phyloP scores from a whole-genome alignment of 371 early-diverging fungal genomes.

The Nosema muscidifuracis region DNA sequence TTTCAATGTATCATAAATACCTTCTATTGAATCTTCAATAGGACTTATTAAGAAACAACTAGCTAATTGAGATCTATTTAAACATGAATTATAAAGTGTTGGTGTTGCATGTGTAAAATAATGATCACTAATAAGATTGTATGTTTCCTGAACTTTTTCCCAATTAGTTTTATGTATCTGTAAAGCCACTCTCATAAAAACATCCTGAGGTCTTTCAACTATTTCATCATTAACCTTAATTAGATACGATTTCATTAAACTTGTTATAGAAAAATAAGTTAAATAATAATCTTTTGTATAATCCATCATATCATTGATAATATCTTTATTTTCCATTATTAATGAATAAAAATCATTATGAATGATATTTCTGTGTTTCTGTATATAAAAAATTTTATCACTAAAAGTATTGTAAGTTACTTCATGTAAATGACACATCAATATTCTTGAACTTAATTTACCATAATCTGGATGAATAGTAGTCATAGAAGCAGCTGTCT shows the following conservation, averaged over 20 bases:
- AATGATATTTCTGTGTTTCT: conserved; percentile 76
- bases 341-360: conserved; percentile 69
- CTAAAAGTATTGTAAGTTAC: conserved; percentile 84
- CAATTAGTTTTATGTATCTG: conserved; percentile 90
- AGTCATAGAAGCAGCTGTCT: conserved; percentile 57
- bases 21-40: conserved; percentile 77
- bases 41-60: conserved; percentile 89
- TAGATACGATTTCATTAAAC: conserved; percentile 86
- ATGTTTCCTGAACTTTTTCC: conserved; percentile 83
- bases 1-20: conserved; percentile 91
- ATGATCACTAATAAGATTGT: conserved; percentile 81
- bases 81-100: conserved; percentile 93
- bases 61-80: conserved; percentile 83
- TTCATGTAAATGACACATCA: conserved; percentile 89
- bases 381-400: conserved; percentile 74
- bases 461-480: conserved; percentile 95
- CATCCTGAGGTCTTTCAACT: conserved; percentile 93
- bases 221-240: conserved; percentile 71
- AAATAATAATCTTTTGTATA: conserved; percentile 88
- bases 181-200: conserved; percentile 94
- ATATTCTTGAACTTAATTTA: conserved; percentile 86
- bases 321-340: conserved; percentile 71
- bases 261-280: conserved; percentile 96
- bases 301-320: conserved; percentile 78
- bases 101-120: conserved; percentile 96